These are phyloP conservation scores for Phytophthora aleatoria DNA, from an alignment of 352 stramenopile species.

Conservation along the genomic window DNA sequence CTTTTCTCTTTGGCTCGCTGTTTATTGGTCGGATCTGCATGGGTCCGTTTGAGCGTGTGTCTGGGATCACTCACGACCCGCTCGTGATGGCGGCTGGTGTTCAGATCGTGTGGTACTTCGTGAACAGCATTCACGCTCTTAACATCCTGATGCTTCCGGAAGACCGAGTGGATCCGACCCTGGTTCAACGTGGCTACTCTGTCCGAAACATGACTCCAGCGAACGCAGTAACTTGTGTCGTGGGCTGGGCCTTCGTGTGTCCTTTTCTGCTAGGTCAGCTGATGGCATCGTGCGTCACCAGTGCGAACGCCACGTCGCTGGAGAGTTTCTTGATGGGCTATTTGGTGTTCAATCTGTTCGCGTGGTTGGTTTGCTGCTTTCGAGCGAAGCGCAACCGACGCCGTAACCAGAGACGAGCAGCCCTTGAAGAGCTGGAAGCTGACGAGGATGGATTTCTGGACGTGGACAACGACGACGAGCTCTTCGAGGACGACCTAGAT, in stretches of 20 bases:
- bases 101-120: conserved; percentile 76
- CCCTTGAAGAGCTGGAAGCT: conserved; percentile 37
- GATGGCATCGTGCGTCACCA: conserved; percentile 53
- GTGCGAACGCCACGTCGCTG: conserved; percentile 47
- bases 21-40: conserved; percentile 71
- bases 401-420: conserved; percentile 41
- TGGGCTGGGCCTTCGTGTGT: conserved; percentile 75
- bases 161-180: conserved; percentile 58
- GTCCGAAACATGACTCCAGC: conserved; percentile 65
- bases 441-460: conserved; percentile 44
- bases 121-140: conserved; percentile 67
- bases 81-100: conserved; percentile 76
- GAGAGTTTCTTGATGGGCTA: conserved; percentile 85
- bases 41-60: conserved; percentile 69
- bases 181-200: conserved; percentile 70
- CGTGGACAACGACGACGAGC: conserved; percentile 40
- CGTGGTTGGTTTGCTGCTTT: conserved; percentile 83
- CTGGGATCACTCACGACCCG: conserved; percentile 74
- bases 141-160: conserved; percentile 64
- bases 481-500: conserved; percentile 45
- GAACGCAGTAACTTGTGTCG: conserved; percentile 54
- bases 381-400: conserved; percentile 49
- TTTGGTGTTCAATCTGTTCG: conserved; percentile 69
- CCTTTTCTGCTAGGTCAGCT: conserved; percentile 76
- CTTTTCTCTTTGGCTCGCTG: conserved; percentile 71